Conservation (phyloP, 108 stramenopile genomes). For the Skeletonema menzelii region DNA sequence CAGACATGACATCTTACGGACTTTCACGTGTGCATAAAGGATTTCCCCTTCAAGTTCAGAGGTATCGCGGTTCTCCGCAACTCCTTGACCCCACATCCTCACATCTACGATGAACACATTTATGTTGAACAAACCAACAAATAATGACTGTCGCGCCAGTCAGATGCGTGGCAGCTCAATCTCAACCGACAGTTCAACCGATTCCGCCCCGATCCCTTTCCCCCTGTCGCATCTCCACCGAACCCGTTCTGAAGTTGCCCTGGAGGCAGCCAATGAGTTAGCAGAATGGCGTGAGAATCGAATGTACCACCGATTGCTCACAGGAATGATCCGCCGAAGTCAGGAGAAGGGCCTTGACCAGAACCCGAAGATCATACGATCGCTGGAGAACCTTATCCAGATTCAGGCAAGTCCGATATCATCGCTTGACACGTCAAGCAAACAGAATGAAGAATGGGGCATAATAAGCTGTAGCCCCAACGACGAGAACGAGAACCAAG, state of each 20-base stretch:
- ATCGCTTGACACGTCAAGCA: background rate
- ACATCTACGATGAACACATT: no score
- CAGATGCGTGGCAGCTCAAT: no score
- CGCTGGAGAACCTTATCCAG: conserved; percentile 1
- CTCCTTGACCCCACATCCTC: no score
- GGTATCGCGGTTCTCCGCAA: no score
- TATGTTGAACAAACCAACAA: no score
- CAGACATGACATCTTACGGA: no score
- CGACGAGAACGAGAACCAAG: background rate
- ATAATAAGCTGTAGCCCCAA: background rate
- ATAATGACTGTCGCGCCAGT: no score
- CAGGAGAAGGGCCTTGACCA: background rate
- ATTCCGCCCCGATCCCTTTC: background rate
- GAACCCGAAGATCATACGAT: background rate
- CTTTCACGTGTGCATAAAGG: no score
- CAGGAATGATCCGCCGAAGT: conserved; percentile 5
- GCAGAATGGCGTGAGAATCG: conserved; percentile 4
- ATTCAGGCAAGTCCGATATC: background rate
- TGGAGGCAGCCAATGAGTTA: background rate
- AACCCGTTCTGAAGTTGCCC: conserved; percentile 2
- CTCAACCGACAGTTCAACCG: no score
- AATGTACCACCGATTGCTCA: conserved; percentile 15
- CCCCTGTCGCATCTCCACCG: background rate
- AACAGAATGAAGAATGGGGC: background rate
- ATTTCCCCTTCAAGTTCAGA: no score